phyloP scores from a whole-genome alignment of 176 grass and related monocot genomes.

The Carex pumila region DNA sequence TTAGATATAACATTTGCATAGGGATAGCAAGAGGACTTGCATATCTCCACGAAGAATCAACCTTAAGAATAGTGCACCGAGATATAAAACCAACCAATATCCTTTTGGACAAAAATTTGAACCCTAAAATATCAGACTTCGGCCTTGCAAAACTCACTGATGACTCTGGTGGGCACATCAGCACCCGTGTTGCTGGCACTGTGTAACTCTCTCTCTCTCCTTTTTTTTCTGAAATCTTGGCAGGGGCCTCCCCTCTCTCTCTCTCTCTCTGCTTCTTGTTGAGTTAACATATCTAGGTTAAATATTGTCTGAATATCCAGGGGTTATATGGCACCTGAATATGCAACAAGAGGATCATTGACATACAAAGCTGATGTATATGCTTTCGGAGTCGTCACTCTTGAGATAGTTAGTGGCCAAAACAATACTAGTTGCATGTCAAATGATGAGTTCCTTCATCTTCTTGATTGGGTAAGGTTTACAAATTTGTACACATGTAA shows the following conservation, averaged over 20 bases:
- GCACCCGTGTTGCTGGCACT: conserved; percentile 77
- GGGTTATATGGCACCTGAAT: conserved; percentile 94
- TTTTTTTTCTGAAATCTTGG: background rate
- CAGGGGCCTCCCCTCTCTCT: too few relatives aligned
- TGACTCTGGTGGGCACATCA: conserved; percentile 53
- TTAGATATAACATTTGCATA: conserved; percentile 56
- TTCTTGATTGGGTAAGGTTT: conserved; percentile 79
- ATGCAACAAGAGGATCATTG: conserved; percentile 86
- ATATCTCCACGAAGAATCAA: conserved; percentile 86
- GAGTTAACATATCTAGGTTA: background rate
- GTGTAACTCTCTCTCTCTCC: conserved; percentile 46
- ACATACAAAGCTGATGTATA: conserved; percentile 86
- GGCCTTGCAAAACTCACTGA: conserved; percentile 84
- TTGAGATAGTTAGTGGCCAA: conserved; percentile 75
- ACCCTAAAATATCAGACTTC: conserved; percentile 94
- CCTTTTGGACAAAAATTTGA: conserved; percentile 66
- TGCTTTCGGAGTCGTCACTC: conserved; percentile 60
- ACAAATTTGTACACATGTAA: background rate
- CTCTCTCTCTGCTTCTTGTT: background rate
- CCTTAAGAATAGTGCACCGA: conserved; percentile 80
- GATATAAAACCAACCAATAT: conserved; percentile 91
- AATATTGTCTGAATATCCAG: conserved; percentile 35
- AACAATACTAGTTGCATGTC: conserved; percentile 53
- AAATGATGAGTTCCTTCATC: conserved; percentile 60
- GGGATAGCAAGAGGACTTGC: conserved; percentile 65